Evolutionary conservation across 352 stramenopile species (phyloP), one percentile per base, ranked within the genome.

Genomic region (Phytophthora fragariaefolia): DNA sequence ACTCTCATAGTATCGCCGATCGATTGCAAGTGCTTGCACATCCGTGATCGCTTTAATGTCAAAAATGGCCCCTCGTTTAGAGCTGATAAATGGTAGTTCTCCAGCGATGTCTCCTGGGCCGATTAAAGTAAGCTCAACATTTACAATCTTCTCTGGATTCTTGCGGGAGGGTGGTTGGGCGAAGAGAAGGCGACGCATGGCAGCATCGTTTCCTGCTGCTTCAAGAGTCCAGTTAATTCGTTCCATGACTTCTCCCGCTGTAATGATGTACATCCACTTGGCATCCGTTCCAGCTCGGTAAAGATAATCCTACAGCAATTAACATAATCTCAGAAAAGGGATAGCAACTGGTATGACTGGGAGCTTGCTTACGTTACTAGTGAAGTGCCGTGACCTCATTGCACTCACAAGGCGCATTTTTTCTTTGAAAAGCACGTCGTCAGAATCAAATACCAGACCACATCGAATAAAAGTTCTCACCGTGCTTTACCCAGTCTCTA

Each of bases 251-350:
- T 93, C 85, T 10, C 85, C 85, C 0, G 77, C 74, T 20, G 83
- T 87, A 24, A 93, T 73, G 51, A 93, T 82, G 49, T 80, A 93
- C 77, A 93, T 85, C 75, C 79, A 89, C 58, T 89, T 91, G 8
- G 82, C 81, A 40, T 91, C 80, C 0, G 73, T 71, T 2, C 85
- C 85, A 12, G 82, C 76, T 12, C 80, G 76, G 36, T 93, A 91
- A 30, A 93, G 59, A 65, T 88, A 90, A 40, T 93, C 82, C 84
- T 92, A 23, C 1, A 40, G 13, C 10, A 3, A 32, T 20, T 18
- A 17, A 58, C 17, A 24, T 20, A n/a, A 8, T 20, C 4, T 9
- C 13, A 22, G 20, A 51, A 32, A 47, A 40, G 9, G 23, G 38
- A n/a, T 43, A 43, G 15, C 20, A 6, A 8, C 12, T 40, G 36